These are phyloP conservation scores for Ganoderma leucocontextum DNA, from an alignment of 1,284 basidiomycete genomes.

Conservation along the genomic window DNA sequence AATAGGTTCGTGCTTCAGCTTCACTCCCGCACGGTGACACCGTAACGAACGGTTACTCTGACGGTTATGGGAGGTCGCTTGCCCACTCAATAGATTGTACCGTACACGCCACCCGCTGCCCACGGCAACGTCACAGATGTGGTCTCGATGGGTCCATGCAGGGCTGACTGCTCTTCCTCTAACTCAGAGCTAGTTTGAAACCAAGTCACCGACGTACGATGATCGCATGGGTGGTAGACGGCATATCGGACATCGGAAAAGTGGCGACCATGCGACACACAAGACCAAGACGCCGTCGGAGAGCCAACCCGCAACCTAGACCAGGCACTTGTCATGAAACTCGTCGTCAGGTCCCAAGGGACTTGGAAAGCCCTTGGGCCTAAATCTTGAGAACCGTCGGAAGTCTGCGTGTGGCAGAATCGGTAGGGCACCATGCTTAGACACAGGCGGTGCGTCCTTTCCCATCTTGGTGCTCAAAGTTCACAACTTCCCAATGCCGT, in stretches of 20 bases:
- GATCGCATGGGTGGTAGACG: neutral
- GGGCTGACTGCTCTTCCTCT: neutral
- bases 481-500: conserved; percentile 2
- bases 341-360: neutral
- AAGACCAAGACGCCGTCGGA: conserved; percentile 13
- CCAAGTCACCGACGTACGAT: neutral
- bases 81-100: neutral
- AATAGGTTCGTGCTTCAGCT: neutral
- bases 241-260: neutral
- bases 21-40: neutral
- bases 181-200: neutral
- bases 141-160: neutral
- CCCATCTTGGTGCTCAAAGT: neutral
- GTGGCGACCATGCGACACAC: neutral
- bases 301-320: neutral
- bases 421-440: conserved; percentile 1
- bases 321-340: conserved; percentile 14
- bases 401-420: neutral
- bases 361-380: neutral
- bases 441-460: conserved; percentile 11
- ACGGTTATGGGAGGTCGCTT: neutral
- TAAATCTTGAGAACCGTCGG: conserved; percentile 3
- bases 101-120: neutral
- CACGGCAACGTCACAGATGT: neutral
- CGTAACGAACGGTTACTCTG: neutral